phyloP scores from a whole-genome alignment of 1,284 basidiomycete species.

The Fomitopsis pinicola region DNA sequence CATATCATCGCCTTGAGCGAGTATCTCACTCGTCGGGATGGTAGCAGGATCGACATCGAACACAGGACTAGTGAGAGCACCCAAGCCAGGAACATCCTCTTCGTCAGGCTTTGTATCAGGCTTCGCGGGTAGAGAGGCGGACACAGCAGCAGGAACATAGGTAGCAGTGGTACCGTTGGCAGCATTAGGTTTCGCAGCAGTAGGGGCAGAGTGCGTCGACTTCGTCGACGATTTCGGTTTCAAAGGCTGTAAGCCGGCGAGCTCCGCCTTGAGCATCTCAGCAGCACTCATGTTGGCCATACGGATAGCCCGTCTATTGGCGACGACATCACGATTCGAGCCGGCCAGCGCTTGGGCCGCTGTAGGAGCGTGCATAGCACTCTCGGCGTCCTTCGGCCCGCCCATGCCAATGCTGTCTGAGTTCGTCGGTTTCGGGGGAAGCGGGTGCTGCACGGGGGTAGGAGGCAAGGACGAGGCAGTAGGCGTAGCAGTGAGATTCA shows the following conservation, averaged over 20 bases:
- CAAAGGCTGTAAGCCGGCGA: slow-evolving; percentile 65
- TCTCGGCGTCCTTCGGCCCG: slow-evolving; percentile 50
- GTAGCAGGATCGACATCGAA: slow-evolving; percentile 4
- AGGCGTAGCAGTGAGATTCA: slow-evolving; percentile 46
- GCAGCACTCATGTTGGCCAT: slow-evolving; percentile 97
- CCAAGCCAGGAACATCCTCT: slow-evolving; percentile 31
- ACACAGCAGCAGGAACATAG: slow-evolving; percentile 11
- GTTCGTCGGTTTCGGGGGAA: slow-evolving; percentile 60
- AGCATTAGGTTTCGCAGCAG: slow-evolving; percentile 15
- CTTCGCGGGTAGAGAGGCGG: slow-evolving; percentile 4
- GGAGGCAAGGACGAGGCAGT: slow-evolving; percentile 34
- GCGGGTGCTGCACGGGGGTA: slow-evolving; percentile 38
- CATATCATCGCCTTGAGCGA: slow-evolving; percentile 15
- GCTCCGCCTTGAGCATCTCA: slow-evolving; percentile 88
- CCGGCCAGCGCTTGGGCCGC: slow-evolving; percentile 69
- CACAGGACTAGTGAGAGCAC: slow-evolving; percentile 6
- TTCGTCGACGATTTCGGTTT: slow-evolving; percentile 37
- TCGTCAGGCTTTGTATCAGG: slow-evolving; percentile 13
- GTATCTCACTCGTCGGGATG: slow-evolving; percentile 6
- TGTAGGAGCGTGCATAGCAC: slow-evolving; percentile 48
- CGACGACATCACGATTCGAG: slow-evolving; percentile 83
- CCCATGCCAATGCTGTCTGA: slow-evolving; percentile 74
- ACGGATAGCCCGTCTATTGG: slow-evolving; percentile 84
- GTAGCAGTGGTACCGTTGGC: slow-evolving; percentile 15
- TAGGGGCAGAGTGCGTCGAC: slow-evolving; percentile 21